Base-by-base conservation (phyloP, 176 grass and related monocot genomes). In the Poa annua region DNA sequence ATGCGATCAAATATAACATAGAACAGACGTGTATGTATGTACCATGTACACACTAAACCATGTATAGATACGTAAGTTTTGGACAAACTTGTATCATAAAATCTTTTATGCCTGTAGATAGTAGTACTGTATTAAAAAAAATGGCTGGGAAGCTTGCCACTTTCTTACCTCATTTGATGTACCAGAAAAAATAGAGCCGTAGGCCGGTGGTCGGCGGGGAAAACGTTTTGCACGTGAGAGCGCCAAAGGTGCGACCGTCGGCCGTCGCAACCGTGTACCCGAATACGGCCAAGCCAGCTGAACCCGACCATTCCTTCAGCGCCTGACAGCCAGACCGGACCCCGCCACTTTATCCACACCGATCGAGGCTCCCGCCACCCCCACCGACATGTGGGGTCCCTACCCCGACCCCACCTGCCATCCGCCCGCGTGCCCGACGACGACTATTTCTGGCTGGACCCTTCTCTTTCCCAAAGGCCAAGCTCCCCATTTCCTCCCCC, bases 391-490 rank as follows among this genome's bases (percentile, higher is more conserved):
- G 2, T 11, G 16, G 80, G 84, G 0, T 61, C 68, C 7, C 6
- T 0, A 0, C 0, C 1, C 0, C 0, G 17, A 2, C 12, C 84
- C 80, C 84, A 90, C 52, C 22, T 12, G 84, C 75, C 88, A 87
- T 45, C 62, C 4, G 22, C 59, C 41, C 59, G 22, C 51, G 56
- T 2, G 34, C 44, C 7, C 26, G 57, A 3, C 60, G 57, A 3
- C 60, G 57, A 6, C 60, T 87, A 90, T 90, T 90, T 90, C 80
- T 80, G 80, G 88, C 80, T 80, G 80, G 88, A 86, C 79, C 57
- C 88, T 83, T 90, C 74, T 57, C 79, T 63, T 39, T 7, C 48
- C 66, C 59, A 90, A 66, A 75, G 69, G 84, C 68, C 88, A 78
- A 78, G 41, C 57, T n/a, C 63, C 42, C 53, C 8, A 6, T 42